A percentile compares a stretch with the other conserved stretches of the same genome.
Evolutionary conservation across 176 grass and related monocot species (phyloP).

Genomic region (Eragrostis curvula): DNA sequence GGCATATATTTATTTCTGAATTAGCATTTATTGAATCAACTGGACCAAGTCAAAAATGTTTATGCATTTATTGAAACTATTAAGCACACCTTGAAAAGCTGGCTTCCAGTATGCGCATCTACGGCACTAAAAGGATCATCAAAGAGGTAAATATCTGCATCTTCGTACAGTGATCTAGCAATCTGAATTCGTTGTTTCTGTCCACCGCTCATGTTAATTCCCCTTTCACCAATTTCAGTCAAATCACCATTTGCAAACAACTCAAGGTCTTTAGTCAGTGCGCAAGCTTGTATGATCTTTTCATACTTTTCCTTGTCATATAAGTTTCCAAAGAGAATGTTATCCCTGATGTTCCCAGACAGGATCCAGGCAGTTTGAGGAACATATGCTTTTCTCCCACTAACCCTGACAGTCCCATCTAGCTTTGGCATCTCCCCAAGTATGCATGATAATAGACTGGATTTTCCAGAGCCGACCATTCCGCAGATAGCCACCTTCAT

Average conservation of each 20-base stretch:
- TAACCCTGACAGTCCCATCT: conserved; percentile 67
- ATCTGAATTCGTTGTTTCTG: conserved; percentile 99
- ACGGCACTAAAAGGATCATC: conserved; percentile 99
- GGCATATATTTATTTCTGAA: conserved; percentile 16
- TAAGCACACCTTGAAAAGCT: conserved; percentile 84
- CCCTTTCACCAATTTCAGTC: conserved; percentile 99
- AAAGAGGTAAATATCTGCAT: conserved; percentile 91
- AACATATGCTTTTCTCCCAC: conserved; percentile 93
- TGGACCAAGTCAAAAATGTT: conserved; percentile 12
- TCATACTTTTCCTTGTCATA: conserved; percentile 77
- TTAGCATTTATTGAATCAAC: background rate
- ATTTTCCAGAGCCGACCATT: conserved; percentile 92
- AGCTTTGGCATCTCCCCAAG: conserved; percentile 95
- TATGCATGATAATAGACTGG: conserved; percentile 92
- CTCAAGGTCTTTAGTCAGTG: conserved; percentile 83
- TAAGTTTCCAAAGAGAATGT: conserved; percentile 91
- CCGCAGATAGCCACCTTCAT: conserved; percentile 99
- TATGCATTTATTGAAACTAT: conserved; percentile 24
- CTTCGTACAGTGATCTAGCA: conserved; percentile 83
- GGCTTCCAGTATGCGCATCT: conserved; percentile 90
- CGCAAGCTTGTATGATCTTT: conserved; percentile 82
- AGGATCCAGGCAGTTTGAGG: conserved; percentile 96
- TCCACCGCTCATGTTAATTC: conserved; percentile 99
- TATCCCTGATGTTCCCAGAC: conserved; percentile 94
- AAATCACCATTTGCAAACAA: conserved; percentile 92